phyloP scores from a whole-genome alignment of 257 asterid genomes.

The Thymus quinquecostatus region DNA sequence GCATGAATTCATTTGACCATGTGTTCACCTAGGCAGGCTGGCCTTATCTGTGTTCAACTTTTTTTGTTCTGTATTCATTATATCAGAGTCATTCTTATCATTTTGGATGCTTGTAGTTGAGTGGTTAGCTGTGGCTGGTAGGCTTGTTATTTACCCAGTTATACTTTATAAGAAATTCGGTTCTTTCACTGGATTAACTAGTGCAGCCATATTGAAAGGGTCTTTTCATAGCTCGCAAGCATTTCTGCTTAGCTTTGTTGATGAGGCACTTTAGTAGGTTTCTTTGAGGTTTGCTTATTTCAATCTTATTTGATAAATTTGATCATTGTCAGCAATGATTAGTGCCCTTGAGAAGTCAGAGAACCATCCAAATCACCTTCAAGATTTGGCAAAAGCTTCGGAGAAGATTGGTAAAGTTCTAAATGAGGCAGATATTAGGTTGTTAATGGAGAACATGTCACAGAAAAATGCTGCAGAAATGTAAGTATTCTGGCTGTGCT shows the following conservation, averaged over 20 bases:
- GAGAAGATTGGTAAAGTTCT: constrained; percentile 65
- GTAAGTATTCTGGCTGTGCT: constrained; percentile 49
- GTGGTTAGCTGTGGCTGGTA: background rate
- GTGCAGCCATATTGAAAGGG: background rate
- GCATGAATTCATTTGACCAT: background rate
- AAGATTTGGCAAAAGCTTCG: constrained; percentile 61
- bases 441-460: constrained; percentile 52
- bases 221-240: background rate
- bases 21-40: background rate
- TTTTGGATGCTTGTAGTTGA: background rate
- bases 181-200: constrained; percentile 5
- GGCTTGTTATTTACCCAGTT: background rate
- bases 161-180: background rate
- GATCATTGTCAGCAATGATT: constrained; percentile 61
- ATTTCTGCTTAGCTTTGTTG: background rate
- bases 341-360: constrained; percentile 56
- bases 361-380: constrained; percentile 43
- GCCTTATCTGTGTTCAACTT: background rate
- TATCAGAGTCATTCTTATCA: background rate
- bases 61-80: background rate
- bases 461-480: constrained; percentile 61
- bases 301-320: constrained; percentile 24
- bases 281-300: constrained; percentile 4
- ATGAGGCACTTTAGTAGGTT: constrained; percentile 7
- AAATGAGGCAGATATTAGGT: constrained; percentile 70